These are phyloP conservation scores for Ananas comosus DNA, from an alignment of 176 grass and related monocot genomes.

Conservation along the genomic window DNA sequence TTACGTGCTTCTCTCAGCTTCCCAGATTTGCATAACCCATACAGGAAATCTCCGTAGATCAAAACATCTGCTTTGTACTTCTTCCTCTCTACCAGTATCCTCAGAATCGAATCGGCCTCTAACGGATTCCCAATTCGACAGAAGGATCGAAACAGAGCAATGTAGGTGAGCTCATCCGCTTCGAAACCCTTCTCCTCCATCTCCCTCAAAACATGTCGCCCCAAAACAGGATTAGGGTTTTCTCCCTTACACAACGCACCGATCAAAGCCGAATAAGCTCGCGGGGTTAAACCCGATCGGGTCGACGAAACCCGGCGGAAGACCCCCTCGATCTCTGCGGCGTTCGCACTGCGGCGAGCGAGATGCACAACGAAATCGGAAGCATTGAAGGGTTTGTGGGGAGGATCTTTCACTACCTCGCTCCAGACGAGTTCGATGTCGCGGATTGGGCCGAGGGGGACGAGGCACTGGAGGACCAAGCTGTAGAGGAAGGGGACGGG, in stretches of 20 bases:
- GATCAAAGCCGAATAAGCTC: slow-evolving; percentile 8
- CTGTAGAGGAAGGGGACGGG: slow-evolving; percentile 18
- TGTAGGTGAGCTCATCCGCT: slow-evolving; percentile 14
- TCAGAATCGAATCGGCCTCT: slow-evolving; percentile 14
- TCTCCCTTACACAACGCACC: slow-evolving; percentile 4
- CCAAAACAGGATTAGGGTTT: slow-evolving; percentile 11
- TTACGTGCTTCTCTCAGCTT: slow-evolving; percentile 15
- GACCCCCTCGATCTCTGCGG: slow-evolving; percentile 8
- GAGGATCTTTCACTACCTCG: not conserved
- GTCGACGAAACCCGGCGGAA: slow-evolving; percentile 4
- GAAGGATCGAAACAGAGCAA: slow-evolving; percentile 9
- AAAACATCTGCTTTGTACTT: not conserved
- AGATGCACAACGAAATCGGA: slow-evolving; percentile 9
- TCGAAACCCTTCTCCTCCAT: slow-evolving; percentile 24
- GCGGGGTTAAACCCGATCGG: slow-evolving; percentile 1
- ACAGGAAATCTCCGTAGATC: slow-evolving; percentile 12
- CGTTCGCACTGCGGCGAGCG: slow-evolving; percentile 6
- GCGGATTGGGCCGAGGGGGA: not conserved
- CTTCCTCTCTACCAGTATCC: slow-evolving; percentile 3
- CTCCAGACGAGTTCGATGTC: slow-evolving; percentile 17
- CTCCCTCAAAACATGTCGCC: slow-evolving; percentile 6
- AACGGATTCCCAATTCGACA: slow-evolving; percentile 9
- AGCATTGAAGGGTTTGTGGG: not conserved
- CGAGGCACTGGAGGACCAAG: slow-evolving; percentile 10
- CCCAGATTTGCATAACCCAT: slow-evolving; percentile 4